Evolutionary conservation across 441 rosid genomes (phyloP).

Genomic region (Pelargonium fulgidum): DNA sequence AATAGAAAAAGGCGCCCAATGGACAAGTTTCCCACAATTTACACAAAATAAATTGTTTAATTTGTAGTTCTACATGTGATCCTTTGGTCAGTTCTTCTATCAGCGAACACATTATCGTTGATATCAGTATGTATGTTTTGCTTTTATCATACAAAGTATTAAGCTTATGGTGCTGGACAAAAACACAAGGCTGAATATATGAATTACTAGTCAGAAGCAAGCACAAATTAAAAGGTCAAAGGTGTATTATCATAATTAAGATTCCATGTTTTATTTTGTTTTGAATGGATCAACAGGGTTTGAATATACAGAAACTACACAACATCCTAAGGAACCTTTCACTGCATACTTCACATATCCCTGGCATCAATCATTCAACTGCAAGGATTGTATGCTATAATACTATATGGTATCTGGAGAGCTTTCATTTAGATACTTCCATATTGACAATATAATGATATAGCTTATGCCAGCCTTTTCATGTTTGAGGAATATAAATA

Average conservation of each 20-base stretch:
- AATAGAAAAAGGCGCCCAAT: too few relatives aligned
- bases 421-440: neutral
- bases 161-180: neutral
- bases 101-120: neutral
- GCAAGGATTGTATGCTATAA: neutral
- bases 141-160: neutral
- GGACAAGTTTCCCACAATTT: too few relatives aligned
- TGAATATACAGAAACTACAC: neutral
- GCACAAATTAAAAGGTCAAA: neutral
- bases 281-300: neutral
- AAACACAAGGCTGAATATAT: neutral
- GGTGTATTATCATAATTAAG: neutral
- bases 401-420: neutral
- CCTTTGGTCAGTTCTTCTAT: neutral
- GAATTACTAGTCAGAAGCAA: neutral
- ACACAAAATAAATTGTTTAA: neutral
- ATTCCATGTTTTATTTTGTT: neutral
- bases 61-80: neutral
- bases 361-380: neutral
- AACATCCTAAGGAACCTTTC: neutral
- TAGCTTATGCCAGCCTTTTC: neutral
- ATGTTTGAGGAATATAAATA: neutral
- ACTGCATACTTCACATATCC: neutral
- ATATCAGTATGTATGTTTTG: neutral
- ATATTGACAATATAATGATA: conserved; percentile 7